Conservation (phyloP, 306 rosid species). For the Ammopiptanthus mongolicus region DNA sequence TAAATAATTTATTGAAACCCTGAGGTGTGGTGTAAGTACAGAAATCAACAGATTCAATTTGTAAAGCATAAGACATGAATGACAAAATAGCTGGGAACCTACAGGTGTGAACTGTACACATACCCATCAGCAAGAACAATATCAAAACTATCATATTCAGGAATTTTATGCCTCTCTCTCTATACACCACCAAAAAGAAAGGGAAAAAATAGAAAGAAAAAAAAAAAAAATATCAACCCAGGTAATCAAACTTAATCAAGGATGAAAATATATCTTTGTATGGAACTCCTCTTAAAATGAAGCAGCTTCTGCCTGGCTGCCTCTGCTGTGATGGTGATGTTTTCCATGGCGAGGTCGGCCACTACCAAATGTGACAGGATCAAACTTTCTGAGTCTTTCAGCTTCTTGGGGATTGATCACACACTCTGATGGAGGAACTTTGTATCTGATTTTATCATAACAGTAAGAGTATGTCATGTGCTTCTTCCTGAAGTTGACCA, state of each 20-base stretch:
- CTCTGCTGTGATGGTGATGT: slow-evolving; percentile 48
- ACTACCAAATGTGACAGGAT: slow-evolving; percentile 79
- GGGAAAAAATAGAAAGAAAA: not conserved
- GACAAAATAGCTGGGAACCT: slow-evolving; percentile 40
- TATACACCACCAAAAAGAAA: slow-evolving; percentile 37
- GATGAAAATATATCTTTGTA: not conserved
- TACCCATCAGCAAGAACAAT: slow-evolving; percentile 42
- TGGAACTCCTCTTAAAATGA: slow-evolving; percentile 33
- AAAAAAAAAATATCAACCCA: slow-evolving; percentile 27
- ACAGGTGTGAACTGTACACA: slow-evolving; percentile 69
- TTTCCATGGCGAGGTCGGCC: slow-evolving; percentile 73
- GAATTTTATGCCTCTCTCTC: slow-evolving; percentile 41
- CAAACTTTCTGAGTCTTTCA: slow-evolving; percentile 60
- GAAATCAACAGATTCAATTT: slow-evolving; percentile 45
- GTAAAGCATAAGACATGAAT: slow-evolving; percentile 47
- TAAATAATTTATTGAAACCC: slow-evolving; percentile 55
- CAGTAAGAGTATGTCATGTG: slow-evolving; percentile 93
- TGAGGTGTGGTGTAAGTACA: slow-evolving; percentile 51
- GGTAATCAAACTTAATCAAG: slow-evolving; percentile 24
- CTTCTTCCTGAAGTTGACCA: slow-evolving; percentile 75
- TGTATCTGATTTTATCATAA: slow-evolving; percentile 68
- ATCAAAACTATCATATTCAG: slow-evolving; percentile 41
- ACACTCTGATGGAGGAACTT: slow-evolving; percentile 63
- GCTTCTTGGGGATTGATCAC: slow-evolving; percentile 66
- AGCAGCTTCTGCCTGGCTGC: slow-evolving; percentile 33